Percentiles rank a stretch among this genome's conserved stretches.
Conservation (phyloP, 345 rosid genomes). For the Geranium brycei region DNA sequence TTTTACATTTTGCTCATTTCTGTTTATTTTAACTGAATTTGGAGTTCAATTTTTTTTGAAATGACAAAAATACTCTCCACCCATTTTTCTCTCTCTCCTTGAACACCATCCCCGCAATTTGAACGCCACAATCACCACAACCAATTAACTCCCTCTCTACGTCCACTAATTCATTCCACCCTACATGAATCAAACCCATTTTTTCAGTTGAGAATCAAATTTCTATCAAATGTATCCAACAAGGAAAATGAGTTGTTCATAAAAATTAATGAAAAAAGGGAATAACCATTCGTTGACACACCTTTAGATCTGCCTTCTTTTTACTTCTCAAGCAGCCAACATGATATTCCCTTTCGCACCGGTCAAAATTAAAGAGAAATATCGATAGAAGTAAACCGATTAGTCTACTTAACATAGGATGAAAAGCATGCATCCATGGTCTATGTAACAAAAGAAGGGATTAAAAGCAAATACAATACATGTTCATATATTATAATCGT, state of each 20-base stretch:
- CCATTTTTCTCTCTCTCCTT: too few relatives aligned
- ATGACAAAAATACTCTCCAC: too few relatives aligned
- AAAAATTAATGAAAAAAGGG: not conserved
- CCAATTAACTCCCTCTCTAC: too few relatives aligned
- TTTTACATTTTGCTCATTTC: too few relatives aligned
- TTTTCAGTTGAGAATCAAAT: slow-evolving; percentile 3
- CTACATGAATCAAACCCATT: too few relatives aligned
- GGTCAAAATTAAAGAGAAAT: slow-evolving; percentile 9
- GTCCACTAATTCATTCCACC: too few relatives aligned
- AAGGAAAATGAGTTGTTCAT: not conserved
- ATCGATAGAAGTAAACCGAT: not conserved
- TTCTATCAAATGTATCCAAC: not conserved
- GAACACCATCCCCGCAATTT: too few relatives aligned
- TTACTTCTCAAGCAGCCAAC: slow-evolving; percentile 85
- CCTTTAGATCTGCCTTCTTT: slow-evolving; percentile 78
- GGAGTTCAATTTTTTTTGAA: too few relatives aligned
- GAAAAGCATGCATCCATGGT: not conserved
- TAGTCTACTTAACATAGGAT: not conserved
- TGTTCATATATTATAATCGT: slow-evolving; percentile 91
- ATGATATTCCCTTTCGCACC: slow-evolving; percentile 95
- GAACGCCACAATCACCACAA: too few relatives aligned
- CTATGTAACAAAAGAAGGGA: not conserved
- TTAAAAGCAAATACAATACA: slow-evolving; percentile 29
- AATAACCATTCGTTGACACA: slow-evolving; percentile 4
- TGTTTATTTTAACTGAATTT: too few relatives aligned